Evolutionary conservation across 164 flowering plant species (phyloP), one percentile per base, ranked within the genome.

Genomic region (Stephania cephalantha): DNA sequence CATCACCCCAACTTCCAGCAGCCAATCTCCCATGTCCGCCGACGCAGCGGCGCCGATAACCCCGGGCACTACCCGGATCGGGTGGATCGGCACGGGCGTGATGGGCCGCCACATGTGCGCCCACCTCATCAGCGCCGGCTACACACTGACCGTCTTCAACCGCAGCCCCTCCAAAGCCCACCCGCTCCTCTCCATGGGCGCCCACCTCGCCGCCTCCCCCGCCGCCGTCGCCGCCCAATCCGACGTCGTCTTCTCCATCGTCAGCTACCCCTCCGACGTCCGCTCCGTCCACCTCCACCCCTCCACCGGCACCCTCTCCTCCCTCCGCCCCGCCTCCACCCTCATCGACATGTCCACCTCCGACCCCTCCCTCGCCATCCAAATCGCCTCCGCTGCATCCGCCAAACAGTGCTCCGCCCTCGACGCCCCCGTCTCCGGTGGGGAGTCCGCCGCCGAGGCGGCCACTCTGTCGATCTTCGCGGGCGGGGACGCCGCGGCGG

Each of bases 21-120:
- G 42, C 42, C 42, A 25, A 25, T 25, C 25, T 25, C 25, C 84
- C 81, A 89, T 87, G 90, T 74, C 96, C 68, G 73, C 76, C 66
- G 6, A 52, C 82, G 46, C 86, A 0, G 25, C 25, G 25, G 25
- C 78, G 82, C 72, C 3, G 35, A 75, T 87, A n/a, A 73, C 72
- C 75, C 98, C 98, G 0, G 53, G 88, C 64, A 87, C 46, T 78
- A 92, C 97, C 45, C 83, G 88, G 20, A 68, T 95, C 10, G 98
- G 99, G n/a, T 95, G 99, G 99, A 92, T 95, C 80, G 99, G 99
- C n/a, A 95, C 99, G 20, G 98, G 99, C 75, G 91, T 95, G 5
- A 95, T 95, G 99, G 98, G 99, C 71, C 82, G 79, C 9, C 87
- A 91, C 78, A 95, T 95, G 99, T 90, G 97, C 83, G 69, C 83